Percentiles rank a stretch among this genome's conserved stretches.
Conservation (phyloP, 1,139 yeast genomes). For the Diutina ranongensis region DNA sequence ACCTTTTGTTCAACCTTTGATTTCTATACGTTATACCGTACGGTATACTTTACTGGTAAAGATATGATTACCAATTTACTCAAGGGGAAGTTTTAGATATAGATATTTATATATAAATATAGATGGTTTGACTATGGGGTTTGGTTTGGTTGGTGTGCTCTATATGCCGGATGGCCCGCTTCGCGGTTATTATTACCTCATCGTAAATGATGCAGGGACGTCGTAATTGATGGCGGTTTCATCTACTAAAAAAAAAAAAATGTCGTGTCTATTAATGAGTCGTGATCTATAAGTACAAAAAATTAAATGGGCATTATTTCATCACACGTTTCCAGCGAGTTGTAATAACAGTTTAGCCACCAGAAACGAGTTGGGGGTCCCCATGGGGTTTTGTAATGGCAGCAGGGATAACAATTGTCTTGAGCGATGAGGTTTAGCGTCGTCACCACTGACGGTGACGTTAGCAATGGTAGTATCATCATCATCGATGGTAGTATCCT, state of each 20-base stretch:
- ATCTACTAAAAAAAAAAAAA: background rate
- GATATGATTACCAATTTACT: constrained; percentile 66
- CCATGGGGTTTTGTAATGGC: constrained; percentile 18
- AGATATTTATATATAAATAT: background rate
- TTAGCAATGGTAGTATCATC: constrained; percentile 8
- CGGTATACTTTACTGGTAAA: constrained; percentile 61
- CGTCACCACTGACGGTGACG: constrained; percentile 8
- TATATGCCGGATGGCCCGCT: no score
- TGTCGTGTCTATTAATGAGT: constrained; percentile 4
- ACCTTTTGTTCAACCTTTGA: constrained; percentile 74
- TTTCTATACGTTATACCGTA: constrained; percentile 51
- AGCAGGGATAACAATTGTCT: constrained; percentile 20
- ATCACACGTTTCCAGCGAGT: constrained; percentile 14
- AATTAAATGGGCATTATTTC: constrained; percentile 1
- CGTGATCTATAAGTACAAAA: constrained; percentile 2
- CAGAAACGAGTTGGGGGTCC: constrained; percentile 40
- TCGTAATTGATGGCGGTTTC: background rate
- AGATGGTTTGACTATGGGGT: background rate
- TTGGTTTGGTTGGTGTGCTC: no score
- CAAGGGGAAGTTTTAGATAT: constrained; percentile 46
- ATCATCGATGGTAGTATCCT: constrained; percentile 23
- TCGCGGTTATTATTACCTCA: no score
- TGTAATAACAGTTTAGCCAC: constrained; percentile 39
- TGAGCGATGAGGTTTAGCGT: constrained; percentile 5
- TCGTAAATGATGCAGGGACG: background rate